phyloP scores from a whole-genome alignment of 495 filamentous ascomycete genomes.

The Annulohypoxylon moriforme region DNA sequence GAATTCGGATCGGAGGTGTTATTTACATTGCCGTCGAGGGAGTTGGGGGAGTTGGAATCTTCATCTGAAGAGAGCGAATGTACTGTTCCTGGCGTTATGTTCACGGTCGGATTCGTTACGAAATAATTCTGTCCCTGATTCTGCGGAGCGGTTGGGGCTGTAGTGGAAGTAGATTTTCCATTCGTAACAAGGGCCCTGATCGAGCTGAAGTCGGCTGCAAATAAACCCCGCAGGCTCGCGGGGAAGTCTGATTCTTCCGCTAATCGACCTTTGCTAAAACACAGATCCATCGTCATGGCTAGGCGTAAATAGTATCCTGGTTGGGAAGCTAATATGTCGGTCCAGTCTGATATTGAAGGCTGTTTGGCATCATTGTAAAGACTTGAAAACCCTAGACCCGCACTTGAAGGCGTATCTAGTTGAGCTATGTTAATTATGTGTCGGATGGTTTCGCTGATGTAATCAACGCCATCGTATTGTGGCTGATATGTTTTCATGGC shows the following conservation, averaged over 20 bases:
- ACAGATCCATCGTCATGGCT: conserved; percentile 51
- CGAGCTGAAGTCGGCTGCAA: conserved; percentile 47
- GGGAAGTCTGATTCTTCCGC: conserved; percentile 50
- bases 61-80: conserved; percentile 47
- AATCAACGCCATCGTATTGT: conserved; percentile 51
- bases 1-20: neutral
- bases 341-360: conserved; percentile 48
- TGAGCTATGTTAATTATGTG: conserved; percentile 51
- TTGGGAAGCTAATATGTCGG: conserved; percentile 47
- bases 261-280: conserved; percentile 48
- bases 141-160: neutral
- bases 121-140: conserved; percentile 10
- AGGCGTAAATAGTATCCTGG: conserved; percentile 49
- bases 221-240: conserved; percentile 45
- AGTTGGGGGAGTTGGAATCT: conserved; percentile 44
- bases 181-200: conserved; percentile 42
- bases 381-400: conserved; percentile 13
- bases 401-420: conserved; percentile 40
- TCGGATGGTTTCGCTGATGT: conserved; percentile 50
- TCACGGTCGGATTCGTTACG: conserved; percentile 21
- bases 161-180: conserved; percentile 7
- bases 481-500: conserved; percentile 53
- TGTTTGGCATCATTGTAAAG: conserved; percentile 35
- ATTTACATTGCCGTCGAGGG: conserved; percentile 21
- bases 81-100: conserved; percentile 42